Percentiles rank a stretch among this genome's conserved stretches.
Conservation (phyloP, 2,329 filamentous ascomycete genomes). For the Onygena corvina region DNA sequence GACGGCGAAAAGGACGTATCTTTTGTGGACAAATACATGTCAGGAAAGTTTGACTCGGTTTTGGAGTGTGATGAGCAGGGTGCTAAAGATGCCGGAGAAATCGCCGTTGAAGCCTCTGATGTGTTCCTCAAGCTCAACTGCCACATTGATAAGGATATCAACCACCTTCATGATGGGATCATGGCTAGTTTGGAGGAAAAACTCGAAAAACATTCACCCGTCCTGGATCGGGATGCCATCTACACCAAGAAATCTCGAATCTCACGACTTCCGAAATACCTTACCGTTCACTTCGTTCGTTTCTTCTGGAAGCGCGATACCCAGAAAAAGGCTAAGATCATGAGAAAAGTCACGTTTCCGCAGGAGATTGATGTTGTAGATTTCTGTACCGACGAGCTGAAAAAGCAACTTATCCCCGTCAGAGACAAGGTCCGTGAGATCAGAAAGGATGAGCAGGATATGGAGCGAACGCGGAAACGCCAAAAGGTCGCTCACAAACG, state of each 20-base stretch:
- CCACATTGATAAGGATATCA: constrained; percentile 77
- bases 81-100: constrained; percentile 62
- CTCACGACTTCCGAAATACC: constrained; percentile 79
- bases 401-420: constrained; percentile 73
- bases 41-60: constrained; percentile 63
- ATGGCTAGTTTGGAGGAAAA: constrained; percentile 70
- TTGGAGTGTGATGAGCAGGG: constrained; percentile 74
- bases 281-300: constrained; percentile 92
- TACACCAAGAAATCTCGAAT: constrained; percentile 93
- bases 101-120: constrained; percentile 55
- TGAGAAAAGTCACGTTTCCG: constrained; percentile 96
- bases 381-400: constrained; percentile 86
- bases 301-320: constrained; percentile 97
- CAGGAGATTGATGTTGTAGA: constrained; percentile 86
- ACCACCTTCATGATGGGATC: constrained; percentile 84
- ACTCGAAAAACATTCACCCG: constrained; percentile 76
- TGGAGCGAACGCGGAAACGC: constrained; percentile 81
- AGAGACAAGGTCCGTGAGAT: constrained; percentile 92
- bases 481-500: constrained; percentile 59
- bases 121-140: constrained; percentile 87
- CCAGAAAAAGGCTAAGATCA: constrained; percentile 98
- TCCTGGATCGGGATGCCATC: constrained; percentile 61
- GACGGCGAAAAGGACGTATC: constrained; percentile 43
- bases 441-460: constrained; percentile 85
- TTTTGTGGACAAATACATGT: constrained; percentile 85